Percentiles rank a stretch among this genome's conserved stretches.
phyloP scores from a whole-genome alignment of 495 filamentous ascomycete genomes.

The Aspergillus haitiensis region DNA sequence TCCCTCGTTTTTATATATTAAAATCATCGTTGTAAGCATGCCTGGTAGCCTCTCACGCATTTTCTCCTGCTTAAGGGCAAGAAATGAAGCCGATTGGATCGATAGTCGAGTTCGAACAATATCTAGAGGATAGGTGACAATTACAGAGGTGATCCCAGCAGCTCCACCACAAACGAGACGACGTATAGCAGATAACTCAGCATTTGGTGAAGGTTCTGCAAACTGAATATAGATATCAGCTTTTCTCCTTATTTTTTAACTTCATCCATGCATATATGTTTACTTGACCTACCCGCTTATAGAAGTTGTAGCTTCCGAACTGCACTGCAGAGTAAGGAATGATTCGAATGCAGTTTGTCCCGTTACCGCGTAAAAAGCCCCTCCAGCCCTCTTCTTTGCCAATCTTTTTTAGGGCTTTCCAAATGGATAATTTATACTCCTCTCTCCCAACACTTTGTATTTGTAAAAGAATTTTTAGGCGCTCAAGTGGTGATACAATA shows the following conservation, averaged over 20 bases:
- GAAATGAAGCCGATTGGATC: slow-evolving; percentile 93
- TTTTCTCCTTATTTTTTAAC: background rate
- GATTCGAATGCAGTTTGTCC: slow-evolving; percentile 96
- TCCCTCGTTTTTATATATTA: slow-evolving; percentile 90
- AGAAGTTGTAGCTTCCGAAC: slow-evolving; percentile 96
- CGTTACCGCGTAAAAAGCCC: slow-evolving; percentile 96
- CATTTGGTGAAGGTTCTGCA: slow-evolving; percentile 70
- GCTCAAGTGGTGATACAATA: slow-evolving; percentile 92
- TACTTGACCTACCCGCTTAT: slow-evolving; percentile 72
- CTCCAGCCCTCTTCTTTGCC: slow-evolving; percentile 94
- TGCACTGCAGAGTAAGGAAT: slow-evolving; percentile 98
- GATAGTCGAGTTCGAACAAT: slow-evolving; percentile 95
- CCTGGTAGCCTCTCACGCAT: slow-evolving; percentile 69
- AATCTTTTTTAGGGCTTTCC: slow-evolving; percentile 88
- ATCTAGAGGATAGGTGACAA: slow-evolving; percentile 79
- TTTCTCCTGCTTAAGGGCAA: slow-evolving; percentile 57
- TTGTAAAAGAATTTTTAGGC: slow-evolving; percentile 96
- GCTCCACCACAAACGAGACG: slow-evolving; percentile 82
- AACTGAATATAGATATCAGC: slow-evolving; percentile 50
- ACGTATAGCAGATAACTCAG: slow-evolving; percentile 63
- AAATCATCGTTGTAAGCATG: slow-evolving; percentile 81
- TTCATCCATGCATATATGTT: background rate
- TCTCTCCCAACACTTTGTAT: slow-evolving; percentile 87
- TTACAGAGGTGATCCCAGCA: slow-evolving; percentile 93
- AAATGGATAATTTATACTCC: slow-evolving; percentile 89